These are phyloP conservation scores for Phragmites australis DNA, from an alignment of 176 grass and related monocot genomes.

Conservation along the genomic window DNA sequence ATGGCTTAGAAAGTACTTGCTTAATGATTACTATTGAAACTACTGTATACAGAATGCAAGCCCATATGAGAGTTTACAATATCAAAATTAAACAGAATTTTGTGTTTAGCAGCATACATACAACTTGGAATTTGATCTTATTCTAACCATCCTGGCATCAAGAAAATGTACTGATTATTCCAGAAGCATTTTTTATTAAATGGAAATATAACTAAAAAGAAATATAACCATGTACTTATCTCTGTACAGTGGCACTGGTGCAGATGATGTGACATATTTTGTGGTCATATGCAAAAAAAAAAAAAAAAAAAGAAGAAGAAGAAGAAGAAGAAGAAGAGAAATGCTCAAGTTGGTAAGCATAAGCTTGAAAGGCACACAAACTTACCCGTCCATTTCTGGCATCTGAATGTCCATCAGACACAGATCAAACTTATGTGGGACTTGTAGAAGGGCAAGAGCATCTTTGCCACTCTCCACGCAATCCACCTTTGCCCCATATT, in stretches of 20 bases:
- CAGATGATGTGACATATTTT: not conserved
- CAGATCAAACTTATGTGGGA: conserved; percentile 85
- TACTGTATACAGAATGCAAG: not conserved
- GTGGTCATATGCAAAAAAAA: not conserved
- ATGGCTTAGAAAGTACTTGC: not conserved
- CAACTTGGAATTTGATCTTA: not conserved
- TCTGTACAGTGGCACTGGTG: not conserved
- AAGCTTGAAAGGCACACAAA: conserved; percentile 11
- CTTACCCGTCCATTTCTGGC: conserved; percentile 99
- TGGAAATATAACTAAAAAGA: not conserved
- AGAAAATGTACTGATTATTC: not conserved
- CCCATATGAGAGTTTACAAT: not conserved
- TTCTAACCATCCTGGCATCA: not conserved
- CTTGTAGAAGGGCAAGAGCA: conserved; percentile 77
- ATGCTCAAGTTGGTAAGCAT: not conserved
- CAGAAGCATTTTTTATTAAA: not conserved
- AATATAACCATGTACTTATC: not conserved
- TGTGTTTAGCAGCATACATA: not conserved
- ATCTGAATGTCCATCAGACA: conserved; percentile 99
- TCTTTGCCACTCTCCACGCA: conserved; percentile 92
- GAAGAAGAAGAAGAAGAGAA: no score
- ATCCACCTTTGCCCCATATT: conserved; percentile 79
- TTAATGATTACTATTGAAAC: not conserved
- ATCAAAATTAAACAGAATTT: not conserved
- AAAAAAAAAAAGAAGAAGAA: no score